These are phyloP conservation scores for Schizothecium vesticola DNA, from an alignment of 495 filamentous ascomycete species.

Conservation along the genomic window DNA sequence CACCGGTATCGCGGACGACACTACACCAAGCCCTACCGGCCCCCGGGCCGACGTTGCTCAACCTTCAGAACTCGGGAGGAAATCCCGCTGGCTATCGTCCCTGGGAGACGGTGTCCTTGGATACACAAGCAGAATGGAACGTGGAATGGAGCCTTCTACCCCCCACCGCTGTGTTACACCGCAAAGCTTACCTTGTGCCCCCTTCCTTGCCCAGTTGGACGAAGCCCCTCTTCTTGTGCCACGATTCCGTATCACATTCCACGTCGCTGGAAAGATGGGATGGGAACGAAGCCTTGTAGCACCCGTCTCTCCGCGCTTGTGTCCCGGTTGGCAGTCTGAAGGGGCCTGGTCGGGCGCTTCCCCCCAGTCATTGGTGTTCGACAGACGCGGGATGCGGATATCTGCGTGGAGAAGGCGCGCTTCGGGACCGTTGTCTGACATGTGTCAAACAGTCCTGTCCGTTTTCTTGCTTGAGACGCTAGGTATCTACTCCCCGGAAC, in stretches of 20 bases:
- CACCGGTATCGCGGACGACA: neutral
- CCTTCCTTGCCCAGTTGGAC: neutral
- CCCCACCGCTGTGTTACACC: neutral
- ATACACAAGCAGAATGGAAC: neutral
- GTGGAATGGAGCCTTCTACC: neutral
- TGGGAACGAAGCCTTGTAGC: neutral
- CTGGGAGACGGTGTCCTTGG: neutral
- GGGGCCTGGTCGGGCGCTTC: neutral
- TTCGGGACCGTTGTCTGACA: neutral
- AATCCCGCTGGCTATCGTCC: neutral
- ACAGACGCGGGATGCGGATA: neutral
- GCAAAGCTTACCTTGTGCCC: neutral
- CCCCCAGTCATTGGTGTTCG: neutral
- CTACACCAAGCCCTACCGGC: neutral
- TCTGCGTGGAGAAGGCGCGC: neutral
- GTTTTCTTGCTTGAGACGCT: neutral
- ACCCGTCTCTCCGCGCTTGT: neutral
- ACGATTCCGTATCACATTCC: neutral
- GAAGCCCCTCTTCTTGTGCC: neutral
- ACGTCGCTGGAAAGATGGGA: neutral
- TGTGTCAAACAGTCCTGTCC: neutral
- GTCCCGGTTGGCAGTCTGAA: neutral
- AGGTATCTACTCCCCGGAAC: neutral
- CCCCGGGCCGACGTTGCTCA: neutral
- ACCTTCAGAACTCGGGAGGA: neutral